phyloP scores from a whole-genome alignment of 371 early-diverging fungal genomes.

The Circinella minor region DNA sequence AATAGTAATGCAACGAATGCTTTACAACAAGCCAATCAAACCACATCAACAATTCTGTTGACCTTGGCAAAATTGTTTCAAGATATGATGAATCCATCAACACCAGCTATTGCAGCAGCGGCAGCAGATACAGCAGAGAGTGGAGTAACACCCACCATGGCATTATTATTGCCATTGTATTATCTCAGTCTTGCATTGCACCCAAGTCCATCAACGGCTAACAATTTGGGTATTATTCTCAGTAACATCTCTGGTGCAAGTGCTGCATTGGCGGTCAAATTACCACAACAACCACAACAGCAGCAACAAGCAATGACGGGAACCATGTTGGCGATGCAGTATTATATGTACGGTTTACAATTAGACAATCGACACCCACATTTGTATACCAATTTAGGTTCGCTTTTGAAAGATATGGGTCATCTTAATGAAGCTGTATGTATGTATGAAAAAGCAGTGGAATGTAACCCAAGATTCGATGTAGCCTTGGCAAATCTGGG shows the following conservation, averaged over 20 bases:
- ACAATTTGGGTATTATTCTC: conserved; percentile 86
- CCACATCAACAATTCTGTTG: conserved; percentile 79
- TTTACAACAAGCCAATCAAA: conserved; percentile 71
- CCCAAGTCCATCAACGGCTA: conserved; percentile 89
- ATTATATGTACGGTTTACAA: conserved; percentile 86
- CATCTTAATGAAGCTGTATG: conserved; percentile 80
- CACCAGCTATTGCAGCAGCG: conserved; percentile 47
- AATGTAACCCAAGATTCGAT: conserved; percentile 85
- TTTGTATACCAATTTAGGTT: conserved; percentile 89
- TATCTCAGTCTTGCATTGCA: conserved; percentile 81
- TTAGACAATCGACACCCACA: conserved; percentile 89
- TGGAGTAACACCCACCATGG: conserved; percentile 57
- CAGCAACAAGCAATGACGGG: conserved; percentile 58
- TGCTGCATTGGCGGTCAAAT: conserved; percentile 53
- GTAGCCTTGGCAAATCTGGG: conserved; percentile 92
- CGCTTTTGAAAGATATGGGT: conserved; percentile 87
- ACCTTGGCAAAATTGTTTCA: conserved; percentile 89
- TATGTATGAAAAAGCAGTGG: conserved; percentile 91
- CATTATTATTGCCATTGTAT: conserved; percentile 78
- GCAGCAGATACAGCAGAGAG: conserved; percentile 42
- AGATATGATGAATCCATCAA: conserved; percentile 64
- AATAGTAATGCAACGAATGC: conserved; percentile 17
- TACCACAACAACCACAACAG: conserved; percentile 38
- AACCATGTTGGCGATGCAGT: conserved; percentile 76
- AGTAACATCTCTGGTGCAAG: conserved; percentile 71